A percentile compares a stretch with the other conserved stretches of the same genome.
phyloP scores from a whole-genome alignment of 352 stramenopile species.

The Globisporangium alternatum region DNA sequence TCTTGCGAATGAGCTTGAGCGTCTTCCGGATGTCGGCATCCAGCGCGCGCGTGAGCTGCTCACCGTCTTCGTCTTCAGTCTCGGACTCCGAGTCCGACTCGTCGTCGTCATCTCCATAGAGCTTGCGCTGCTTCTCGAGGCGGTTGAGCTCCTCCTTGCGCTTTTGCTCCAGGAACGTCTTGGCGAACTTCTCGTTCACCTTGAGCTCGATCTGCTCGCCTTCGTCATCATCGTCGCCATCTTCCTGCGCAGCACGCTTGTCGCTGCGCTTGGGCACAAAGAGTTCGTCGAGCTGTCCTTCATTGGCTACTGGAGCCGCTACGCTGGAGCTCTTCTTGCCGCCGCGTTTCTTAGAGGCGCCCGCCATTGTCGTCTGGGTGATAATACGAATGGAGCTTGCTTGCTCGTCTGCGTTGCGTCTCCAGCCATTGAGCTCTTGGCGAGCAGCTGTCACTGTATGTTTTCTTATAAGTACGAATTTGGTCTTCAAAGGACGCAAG shows the following conservation, averaged over 20 bases:
- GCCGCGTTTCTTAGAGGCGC: conserved; percentile 10
- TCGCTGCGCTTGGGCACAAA: conserved; percentile 29
- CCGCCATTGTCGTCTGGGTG: conserved; percentile 6
- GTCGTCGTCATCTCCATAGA: conserved; percentile 26
- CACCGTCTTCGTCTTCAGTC: conserved; percentile 82
- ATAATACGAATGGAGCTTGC: background rate
- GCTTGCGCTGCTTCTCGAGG: conserved; percentile 43
- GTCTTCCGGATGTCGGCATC: conserved; percentile 81
- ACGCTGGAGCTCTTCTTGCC: conserved; percentile 10
- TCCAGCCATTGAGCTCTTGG: conserved; percentile 8
- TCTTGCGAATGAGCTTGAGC: conserved; percentile 88
- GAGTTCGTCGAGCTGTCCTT: conserved; percentile 26
- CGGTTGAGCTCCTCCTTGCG: conserved; percentile 75
- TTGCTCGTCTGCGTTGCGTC: conserved; percentile 1
- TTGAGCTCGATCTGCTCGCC: conserved; percentile 42
- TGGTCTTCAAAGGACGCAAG: background rate
- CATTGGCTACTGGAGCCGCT: background rate
- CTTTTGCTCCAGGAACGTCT: conserved; percentile 70
- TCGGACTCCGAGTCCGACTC: conserved; percentile 74
- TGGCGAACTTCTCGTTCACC: conserved; percentile 79
- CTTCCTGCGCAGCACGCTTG: conserved; percentile 6
- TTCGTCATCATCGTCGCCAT: conserved; percentile 14
- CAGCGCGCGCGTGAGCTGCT: conserved; percentile 68
- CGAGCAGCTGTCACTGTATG: background rate
- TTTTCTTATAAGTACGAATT: background rate